phyloP scores from a whole-genome alignment of 352 stramenopile species.

The Phytophthora brassicae region DNA sequence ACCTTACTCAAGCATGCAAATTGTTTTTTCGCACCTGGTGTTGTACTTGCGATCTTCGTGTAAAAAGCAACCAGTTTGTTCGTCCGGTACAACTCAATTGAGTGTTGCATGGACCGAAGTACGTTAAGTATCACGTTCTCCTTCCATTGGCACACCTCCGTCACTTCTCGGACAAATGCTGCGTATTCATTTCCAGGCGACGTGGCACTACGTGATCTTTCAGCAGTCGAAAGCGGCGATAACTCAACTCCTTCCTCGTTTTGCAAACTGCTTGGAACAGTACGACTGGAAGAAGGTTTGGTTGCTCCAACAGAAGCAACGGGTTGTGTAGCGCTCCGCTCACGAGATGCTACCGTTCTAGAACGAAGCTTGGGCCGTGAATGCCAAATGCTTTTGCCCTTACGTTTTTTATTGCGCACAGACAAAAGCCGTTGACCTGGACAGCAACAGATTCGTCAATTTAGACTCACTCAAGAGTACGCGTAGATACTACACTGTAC shows the following conservation, averaged over 20 bases:
- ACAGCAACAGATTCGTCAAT: conserved; percentile 10
- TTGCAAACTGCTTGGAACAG: not conserved
- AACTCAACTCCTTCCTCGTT: conserved; percentile 3
- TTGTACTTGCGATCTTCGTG: conserved; percentile 32
- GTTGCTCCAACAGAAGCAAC: not conserved
- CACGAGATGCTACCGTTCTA: conserved; percentile 9
- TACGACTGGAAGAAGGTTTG: not conserved
- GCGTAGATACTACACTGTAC: not conserved
- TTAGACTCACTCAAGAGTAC: not conserved
- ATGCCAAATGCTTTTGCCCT: conserved; percentile 23
- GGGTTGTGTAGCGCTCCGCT: not conserved
- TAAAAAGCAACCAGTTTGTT: conserved; percentile 48
- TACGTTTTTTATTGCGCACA: conserved; percentile 26
- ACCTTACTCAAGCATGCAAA: not conserved
- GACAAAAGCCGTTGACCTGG: conserved; percentile 18
- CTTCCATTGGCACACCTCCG: conserved; percentile 35
- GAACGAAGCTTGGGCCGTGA: conserved; percentile 23
- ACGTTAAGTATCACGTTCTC: conserved; percentile 36
- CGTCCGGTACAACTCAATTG: conserved; percentile 40
- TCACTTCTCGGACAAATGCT: conserved; percentile 43
- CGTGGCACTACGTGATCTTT: not conserved
- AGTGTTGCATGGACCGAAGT: conserved; percentile 41
- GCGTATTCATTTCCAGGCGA: conserved; percentile 24
- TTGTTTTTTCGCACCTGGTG: conserved; percentile 33
- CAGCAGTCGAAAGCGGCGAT: not conserved